Evolutionary conservation across 805 yeast genomes (phyloP).

Genomic region (Myxozyma sirexii): DNA sequence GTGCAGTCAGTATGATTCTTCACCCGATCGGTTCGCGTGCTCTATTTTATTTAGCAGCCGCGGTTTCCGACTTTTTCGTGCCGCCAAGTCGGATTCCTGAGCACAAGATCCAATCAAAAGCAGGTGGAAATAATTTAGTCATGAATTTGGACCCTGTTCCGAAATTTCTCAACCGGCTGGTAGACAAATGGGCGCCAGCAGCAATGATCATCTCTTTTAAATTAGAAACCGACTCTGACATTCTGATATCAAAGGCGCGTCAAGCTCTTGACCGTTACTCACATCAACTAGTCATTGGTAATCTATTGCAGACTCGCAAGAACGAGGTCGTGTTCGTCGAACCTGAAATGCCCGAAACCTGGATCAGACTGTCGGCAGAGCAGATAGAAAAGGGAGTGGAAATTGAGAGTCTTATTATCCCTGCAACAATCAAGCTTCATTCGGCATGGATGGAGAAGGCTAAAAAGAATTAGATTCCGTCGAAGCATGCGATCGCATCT

Average conservation of each 20-base stretch:
- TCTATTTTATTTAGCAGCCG: slow-evolving; percentile 90
- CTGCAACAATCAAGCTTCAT: slow-evolving; percentile 70
- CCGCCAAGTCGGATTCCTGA: slow-evolving; percentile 85
- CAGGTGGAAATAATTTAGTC: slow-evolving; percentile 68
- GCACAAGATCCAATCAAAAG: slow-evolving; percentile 89
- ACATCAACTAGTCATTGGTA: slow-evolving; percentile 95
- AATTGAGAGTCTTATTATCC: slow-evolving; percentile 80
- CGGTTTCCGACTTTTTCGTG: slow-evolving; percentile 93
- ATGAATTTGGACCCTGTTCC: slow-evolving; percentile 95
- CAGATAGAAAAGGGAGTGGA: slow-evolving; percentile 52
- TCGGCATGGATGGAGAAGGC: slow-evolving; percentile 54
- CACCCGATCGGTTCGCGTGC: slow-evolving; percentile 59
- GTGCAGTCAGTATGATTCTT: slow-evolving; percentile 62
- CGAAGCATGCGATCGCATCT: too few relatives aligned
- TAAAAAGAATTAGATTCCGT: too few relatives aligned
- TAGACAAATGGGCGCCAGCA: slow-evolving; percentile 91
- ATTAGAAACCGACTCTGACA: slow-evolving; percentile 78
- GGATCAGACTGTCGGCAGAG: slow-evolving; percentile 46
- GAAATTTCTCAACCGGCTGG: slow-evolving; percentile 82
- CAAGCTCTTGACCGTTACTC: slow-evolving; percentile 81
- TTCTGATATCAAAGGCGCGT: slow-evolving; percentile 73
- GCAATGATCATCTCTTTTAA: slow-evolving; percentile 95
- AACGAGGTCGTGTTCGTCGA: slow-evolving; percentile 84
- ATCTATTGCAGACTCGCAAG: slow-evolving; percentile 84
- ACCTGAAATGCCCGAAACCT: slow-evolving; percentile 44